A percentile compares a stretch with the other conserved stretches of the same genome.
These are phyloP conservation scores for Pseudogymnoascus sp. DNA, from an alignment of 2,329 filamentous ascomycete genomes.

Conservation along the genomic window DNA sequence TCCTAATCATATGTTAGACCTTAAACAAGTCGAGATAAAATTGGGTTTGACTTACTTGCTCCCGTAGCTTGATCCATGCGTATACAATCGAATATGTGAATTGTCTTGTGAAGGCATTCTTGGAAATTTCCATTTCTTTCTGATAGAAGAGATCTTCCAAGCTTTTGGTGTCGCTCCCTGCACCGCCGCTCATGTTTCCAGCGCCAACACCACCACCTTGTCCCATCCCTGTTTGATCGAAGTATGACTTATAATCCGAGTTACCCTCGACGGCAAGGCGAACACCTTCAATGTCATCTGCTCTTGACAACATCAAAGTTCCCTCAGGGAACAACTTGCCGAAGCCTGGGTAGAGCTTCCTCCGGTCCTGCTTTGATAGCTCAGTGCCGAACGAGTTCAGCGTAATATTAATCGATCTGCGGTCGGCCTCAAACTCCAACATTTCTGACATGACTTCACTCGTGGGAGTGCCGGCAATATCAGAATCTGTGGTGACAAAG, in stretches of 20 bases:
- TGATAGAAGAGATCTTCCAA: slow-evolving; percentile 98
- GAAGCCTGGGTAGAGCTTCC: slow-evolving; percentile 91
- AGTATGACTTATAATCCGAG: slow-evolving; percentile 89
- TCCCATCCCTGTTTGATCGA: slow-evolving; percentile 79
- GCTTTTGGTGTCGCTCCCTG: slow-evolving; percentile 76
- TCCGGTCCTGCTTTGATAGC: slow-evolving; percentile 83
- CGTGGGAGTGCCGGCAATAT: slow-evolving; percentile 81
- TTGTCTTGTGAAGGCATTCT: slow-evolving; percentile 88
- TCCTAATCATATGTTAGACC: slow-evolving; percentile 53
- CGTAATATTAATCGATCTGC: slow-evolving; percentile 96
- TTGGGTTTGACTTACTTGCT: slow-evolving; percentile 63
- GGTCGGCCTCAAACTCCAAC: slow-evolving; percentile 91
- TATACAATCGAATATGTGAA: slow-evolving; percentile 95
- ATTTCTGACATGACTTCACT: slow-evolving; percentile 93
- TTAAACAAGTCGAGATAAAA: slow-evolving; percentile 9
- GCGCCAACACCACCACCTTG: slow-evolving; percentile 65
- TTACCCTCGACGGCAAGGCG: slow-evolving; percentile 89
- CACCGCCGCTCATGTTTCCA: slow-evolving; percentile 77
- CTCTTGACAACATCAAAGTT: slow-evolving; percentile 85
- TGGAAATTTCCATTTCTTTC: slow-evolving; percentile 98
- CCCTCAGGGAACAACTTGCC: slow-evolving; percentile 90
- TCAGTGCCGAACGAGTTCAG: slow-evolving; percentile 98
- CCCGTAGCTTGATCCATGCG: slow-evolving; percentile 92
- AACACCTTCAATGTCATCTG: slow-evolving; percentile 91
- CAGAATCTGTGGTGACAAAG: slow-evolving; percentile 84